Base-by-base conservation (phyloP, 164 flowering plant genomes). In the Stephania japonica region DNA sequence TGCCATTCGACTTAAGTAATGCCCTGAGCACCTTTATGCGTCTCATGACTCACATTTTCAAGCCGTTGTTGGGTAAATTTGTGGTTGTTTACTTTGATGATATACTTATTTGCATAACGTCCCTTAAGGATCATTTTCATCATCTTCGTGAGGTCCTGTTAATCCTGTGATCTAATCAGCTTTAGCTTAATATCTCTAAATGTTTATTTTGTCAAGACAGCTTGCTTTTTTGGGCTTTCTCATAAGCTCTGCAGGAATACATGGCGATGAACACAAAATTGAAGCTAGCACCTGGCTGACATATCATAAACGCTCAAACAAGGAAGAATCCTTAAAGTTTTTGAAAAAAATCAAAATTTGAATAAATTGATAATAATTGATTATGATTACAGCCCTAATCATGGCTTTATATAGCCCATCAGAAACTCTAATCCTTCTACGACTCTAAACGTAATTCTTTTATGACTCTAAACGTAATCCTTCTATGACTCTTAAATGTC, bases 1-100 rank as follows among this genome's bases (percentile, higher is more conserved):
- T 69, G 71, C 32, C 25, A 0, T 43, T 69, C 1, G 62, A 61
- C 0, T 47, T 19, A n/a, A 43, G 59, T 8, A 69, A 69, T n/a
- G 71, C 61, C 9, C 41, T 32, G 0, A 69, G 61, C 26, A 69
- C 61, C 0, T 69, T 69, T 23, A 42, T 7, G 71, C 47, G 10
- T 2, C 59, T 69, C 12, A 69, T 69, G 62, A 69, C 21, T 6
- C 71, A 69, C 12, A 41, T 69, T 0, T 69, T 69, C 27, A 9
- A 69, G 3, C 71, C 70, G 4, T 68, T 68, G 13, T 3, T 68
- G 6, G 56, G 56, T 3, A 0, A 69, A n/a, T 69, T 69, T 16
- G 24, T 69, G 21, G 13, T 42, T 24, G 71, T 69, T 7, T 69
- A 44, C 8, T 69, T 69, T 7, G 16, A 43, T 43, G 71, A 69